Evolutionary conservation across 495 filamentous ascomycete species (phyloP).

Genomic region (Trichoderma asperelloides): DNA sequence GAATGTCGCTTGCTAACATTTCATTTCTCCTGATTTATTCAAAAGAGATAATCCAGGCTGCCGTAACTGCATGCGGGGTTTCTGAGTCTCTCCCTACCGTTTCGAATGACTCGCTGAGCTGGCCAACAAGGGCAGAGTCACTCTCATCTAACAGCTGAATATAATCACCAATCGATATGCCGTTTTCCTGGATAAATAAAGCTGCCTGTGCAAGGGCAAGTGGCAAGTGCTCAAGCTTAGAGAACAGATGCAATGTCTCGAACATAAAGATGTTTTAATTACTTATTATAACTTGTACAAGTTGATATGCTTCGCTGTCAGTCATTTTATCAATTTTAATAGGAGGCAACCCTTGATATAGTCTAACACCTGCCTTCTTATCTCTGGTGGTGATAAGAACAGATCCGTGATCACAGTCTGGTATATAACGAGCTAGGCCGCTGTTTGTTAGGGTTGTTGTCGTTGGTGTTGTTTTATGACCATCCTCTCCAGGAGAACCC

Average conservation of each 20-base stretch:
- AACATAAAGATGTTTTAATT: background rate
- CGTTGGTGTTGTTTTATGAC: background rate
- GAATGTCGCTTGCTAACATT: slow-evolving; percentile 29
- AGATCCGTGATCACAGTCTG: slow-evolving; percentile 26
- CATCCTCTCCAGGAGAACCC: too few relatives aligned
- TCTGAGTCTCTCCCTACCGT: slow-evolving; percentile 23
- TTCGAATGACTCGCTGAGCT: slow-evolving; percentile 21
- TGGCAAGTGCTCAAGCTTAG: slow-evolving; percentile 32
- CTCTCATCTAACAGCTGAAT: slow-evolving; percentile 23
- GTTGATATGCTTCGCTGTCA: slow-evolving; percentile 18
- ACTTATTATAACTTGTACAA: slow-evolving; percentile 14
- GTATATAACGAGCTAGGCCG: slow-evolving; percentile 24
- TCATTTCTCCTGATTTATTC: slow-evolving; percentile 29
- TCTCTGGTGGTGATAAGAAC: slow-evolving; percentile 35
- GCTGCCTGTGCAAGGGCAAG: slow-evolving; percentile 42
- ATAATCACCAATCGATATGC: slow-evolving; percentile 22
- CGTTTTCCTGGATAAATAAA: slow-evolving; percentile 39
- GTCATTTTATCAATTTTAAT: slow-evolving; percentile 27
- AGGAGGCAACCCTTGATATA: slow-evolving; percentile 12
- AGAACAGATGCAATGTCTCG: slow-evolving; percentile 21
- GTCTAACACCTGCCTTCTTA: slow-evolving; percentile 20
- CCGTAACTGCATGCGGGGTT: slow-evolving; percentile 25
- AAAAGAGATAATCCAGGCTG: slow-evolving; percentile 32
- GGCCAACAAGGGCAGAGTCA: slow-evolving; percentile 17
- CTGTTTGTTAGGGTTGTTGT: background rate